Base-by-base conservation (phyloP, 805 yeast species). In the Kodamaea fukazawae region DNA sequence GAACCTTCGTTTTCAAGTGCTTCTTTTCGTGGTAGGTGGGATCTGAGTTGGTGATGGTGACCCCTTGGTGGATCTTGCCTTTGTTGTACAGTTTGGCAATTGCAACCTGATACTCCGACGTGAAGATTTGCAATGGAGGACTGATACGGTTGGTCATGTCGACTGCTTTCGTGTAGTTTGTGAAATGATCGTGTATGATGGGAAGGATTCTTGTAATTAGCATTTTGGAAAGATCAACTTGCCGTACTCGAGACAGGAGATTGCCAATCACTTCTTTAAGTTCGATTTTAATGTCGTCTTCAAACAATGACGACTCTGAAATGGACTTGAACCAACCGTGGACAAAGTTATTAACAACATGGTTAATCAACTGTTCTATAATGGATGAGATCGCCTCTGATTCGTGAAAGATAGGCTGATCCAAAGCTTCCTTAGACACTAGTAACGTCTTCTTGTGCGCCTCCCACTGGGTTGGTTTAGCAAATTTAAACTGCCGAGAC, bases 201-300 rank as follows among this genome's bases (percentile, higher is more conserved):
- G 96, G 96, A 5, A 86, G 40, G 0, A 86, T 26, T 32, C 71
- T 71, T 22, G 78, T 61, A 1, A 86, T 80, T 2, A 84, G 44
- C 22, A 87, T 53, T 30, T 71, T 71, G 1, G 88, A 69, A 14
- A 76, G 60, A 50, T 86, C 87, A 1, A 79, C 42, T 0, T 54
- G 50, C 0, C 45, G 52, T 1, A 81, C 42, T 22, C 83, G 58
- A 3, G 46, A 42, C 17, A 71, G 70, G 6, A 88, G 37, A 13
- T 60, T 60, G 7, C 46, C 49, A 1, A 79, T 53, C 0, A 75
- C 73, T 2, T 46, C 36, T 7, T 71, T 61, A 22, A 83, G 57
- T 38, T 77, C 75, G 2, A 52, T 34, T 31, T 65, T 68, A 6
- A 83, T 60, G 20, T 70, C 67, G 9, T 69, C 65, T 31, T 58